phyloP scores from a whole-genome alignment of 768 basidiomycete species.

The Xanthoconium purpureum region DNA sequence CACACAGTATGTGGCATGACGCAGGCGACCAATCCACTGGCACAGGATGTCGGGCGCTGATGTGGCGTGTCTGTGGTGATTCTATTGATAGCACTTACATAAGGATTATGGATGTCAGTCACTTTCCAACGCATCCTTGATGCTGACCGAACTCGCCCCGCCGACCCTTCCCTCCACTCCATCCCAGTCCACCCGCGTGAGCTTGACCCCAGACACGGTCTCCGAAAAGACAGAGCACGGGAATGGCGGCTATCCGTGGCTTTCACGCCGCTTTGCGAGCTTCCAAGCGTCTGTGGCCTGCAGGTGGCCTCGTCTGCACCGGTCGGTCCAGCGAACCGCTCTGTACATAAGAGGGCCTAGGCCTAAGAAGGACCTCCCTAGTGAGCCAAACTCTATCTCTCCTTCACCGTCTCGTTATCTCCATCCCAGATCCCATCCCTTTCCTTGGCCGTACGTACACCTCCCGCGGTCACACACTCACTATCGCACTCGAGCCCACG shows the following conservation, averaged over 20 bases:
- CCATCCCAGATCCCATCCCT: constrained; percentile 48
- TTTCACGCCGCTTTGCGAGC: not conserved
- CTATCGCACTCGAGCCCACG: constrained; percentile 52
- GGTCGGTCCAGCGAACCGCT: constrained; percentile 1
- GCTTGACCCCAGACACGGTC: not conserved
- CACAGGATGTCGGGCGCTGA: too few species aligned
- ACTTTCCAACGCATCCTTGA: not conserved
- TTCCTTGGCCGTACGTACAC: constrained; percentile 50
- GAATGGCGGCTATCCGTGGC: not conserved
- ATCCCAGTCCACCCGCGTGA: constrained; percentile 13
- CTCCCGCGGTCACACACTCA: constrained; percentile 36
- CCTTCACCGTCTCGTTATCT: not conserved
- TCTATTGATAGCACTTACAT: constrained; percentile 4
- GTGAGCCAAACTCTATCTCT: constrained; percentile 21
- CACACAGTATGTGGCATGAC: too few species aligned
- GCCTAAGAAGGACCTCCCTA: constrained; percentile 51
- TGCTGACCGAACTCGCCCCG: constrained; percentile 8
- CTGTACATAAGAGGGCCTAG: constrained; percentile 57
- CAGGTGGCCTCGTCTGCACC: constrained; percentile 21
- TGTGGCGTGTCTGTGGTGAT: too few species aligned
- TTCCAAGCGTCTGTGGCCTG: constrained; percentile 9
- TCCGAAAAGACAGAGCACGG: constrained; percentile 4
- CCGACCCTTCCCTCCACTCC: not conserved
- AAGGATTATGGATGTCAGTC: not conserved
- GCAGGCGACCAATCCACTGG: too few species aligned